Evolutionary conservation across 352 stramenopile genomes (phyloP).

Genomic region (Phytophthora idaei): DNA sequence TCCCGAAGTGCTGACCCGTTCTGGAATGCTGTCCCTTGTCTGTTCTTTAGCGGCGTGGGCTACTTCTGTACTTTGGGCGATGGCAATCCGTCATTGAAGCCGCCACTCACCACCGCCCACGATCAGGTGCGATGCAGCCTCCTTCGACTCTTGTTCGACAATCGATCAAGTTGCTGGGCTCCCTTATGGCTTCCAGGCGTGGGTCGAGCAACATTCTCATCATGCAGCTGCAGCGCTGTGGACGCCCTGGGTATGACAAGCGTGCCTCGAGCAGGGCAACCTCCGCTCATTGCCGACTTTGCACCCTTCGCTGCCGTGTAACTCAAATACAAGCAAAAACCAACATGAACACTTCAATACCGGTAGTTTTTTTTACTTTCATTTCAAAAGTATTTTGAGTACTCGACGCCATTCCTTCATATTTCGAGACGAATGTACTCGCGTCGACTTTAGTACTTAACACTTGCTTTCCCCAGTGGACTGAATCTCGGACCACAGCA

Average conservation of each 20-base stretch:
- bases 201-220: slow-evolving; percentile 15
- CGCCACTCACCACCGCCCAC: slow-evolving; percentile 14
- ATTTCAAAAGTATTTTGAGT: neutral
- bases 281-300: no score
- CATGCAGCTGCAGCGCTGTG: slow-evolving; percentile 13
- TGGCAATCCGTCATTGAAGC: slow-evolving; percentile 24
- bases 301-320: no score
- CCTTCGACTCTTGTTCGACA: slow-evolving; percentile 33
- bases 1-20: neutral
- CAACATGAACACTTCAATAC: slow-evolving; percentile 11
- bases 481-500: slow-evolving; percentile 32
- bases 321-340: neutral
- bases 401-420: slow-evolving; percentile 1
- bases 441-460: slow-evolving; percentile 10
- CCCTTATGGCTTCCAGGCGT: neutral
- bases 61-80: slow-evolving; percentile 28
- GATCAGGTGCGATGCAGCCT: neutral
- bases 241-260: neutral
- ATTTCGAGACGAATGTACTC: slow-evolving; percentile 3
- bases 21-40: slow-evolving; percentile 5
- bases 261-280: neutral
- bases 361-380: neutral
- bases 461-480: slow-evolving; percentile 14
- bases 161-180: slow-evolving; percentile 30
- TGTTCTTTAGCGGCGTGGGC: slow-evolving; percentile 19